phyloP scores from a whole-genome alignment of 2,329 filamentous ascomycete species.

The Neurospora sp. region DNA sequence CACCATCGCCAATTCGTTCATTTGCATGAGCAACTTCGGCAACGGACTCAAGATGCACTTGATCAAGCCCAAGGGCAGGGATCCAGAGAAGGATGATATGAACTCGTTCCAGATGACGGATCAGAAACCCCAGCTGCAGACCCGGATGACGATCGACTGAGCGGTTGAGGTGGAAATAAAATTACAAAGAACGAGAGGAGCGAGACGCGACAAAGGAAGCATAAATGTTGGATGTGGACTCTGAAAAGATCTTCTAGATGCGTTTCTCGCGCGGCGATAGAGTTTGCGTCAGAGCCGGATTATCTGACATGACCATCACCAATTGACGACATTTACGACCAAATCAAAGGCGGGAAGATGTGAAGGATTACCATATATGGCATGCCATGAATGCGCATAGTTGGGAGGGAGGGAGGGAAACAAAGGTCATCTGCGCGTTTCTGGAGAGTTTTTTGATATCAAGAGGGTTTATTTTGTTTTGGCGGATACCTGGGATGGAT shows the following conservation, averaged over 20 bases:
- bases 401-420: background rate
- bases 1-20: conserved; percentile 77
- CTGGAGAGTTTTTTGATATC: background rate
- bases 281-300: background rate
- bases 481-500: background rate
- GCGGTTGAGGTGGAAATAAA: conserved; percentile 1
- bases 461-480: background rate
- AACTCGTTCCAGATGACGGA: conserved; percentile 48
- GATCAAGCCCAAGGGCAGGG: conserved; percentile 37
- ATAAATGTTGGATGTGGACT: background rate
- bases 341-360: background rate
- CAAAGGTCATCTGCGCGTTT: background rate
- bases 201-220: conserved; percentile 6
- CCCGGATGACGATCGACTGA: conserved; percentile 54
- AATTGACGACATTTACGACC: background rate
- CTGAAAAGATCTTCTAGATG: background rate
- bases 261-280: background rate
- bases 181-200: background rate
- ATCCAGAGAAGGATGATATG: conserved; percentile 45
- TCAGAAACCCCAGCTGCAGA: conserved; percentile 44
- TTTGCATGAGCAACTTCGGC: conserved; percentile 87
- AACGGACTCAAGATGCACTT: conserved; percentile 84
- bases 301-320: background rate
- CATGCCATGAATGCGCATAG: background rate
- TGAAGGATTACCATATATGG: background rate